Percentiles rank a stretch among this genome's conserved stretches.
These are phyloP conservation scores for Lodderomyces parapsilosis DNA, from an alignment of 1,139 yeast genomes.

Conservation along the genomic window DNA sequence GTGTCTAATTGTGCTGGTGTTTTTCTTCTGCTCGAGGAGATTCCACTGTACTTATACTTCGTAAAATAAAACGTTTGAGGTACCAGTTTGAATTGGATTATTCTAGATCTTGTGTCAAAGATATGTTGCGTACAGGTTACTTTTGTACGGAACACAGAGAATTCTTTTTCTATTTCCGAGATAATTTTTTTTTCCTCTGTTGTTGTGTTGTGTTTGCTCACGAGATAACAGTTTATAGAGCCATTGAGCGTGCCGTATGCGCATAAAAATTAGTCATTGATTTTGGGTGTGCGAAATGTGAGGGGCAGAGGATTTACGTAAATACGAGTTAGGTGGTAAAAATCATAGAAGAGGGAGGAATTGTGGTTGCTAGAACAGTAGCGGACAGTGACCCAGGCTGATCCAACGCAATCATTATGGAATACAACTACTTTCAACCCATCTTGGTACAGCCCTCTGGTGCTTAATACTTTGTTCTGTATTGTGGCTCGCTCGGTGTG, in stretches of 20 bases:
- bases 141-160: not conserved
- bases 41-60: not conserved
- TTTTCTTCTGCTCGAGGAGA: not conserved
- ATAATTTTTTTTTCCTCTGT: not conserved
- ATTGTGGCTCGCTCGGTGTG: too few species aligned
- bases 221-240: not conserved
- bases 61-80: not conserved
- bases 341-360: too few species aligned
- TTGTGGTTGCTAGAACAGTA: too few species aligned
- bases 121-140: not conserved
- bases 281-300: too few species aligned
- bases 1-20: not conserved
- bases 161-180: not conserved
- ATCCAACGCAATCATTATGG: too few species aligned
- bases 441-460: too few species aligned
- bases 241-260: not conserved
- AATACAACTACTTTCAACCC: too few species aligned
- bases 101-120: not conserved
- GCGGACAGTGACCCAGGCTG: too few species aligned
- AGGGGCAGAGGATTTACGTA: too few species aligned
- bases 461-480: too few species aligned
- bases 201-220: too few species aligned
- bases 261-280: not conserved
- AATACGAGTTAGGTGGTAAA: too few species aligned
- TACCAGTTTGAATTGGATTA: not conserved